These are phyloP conservation scores for Volutella citrinella DNA, from an alignment of 2,329 filamentous ascomycete species.

Conservation along the genomic window DNA sequence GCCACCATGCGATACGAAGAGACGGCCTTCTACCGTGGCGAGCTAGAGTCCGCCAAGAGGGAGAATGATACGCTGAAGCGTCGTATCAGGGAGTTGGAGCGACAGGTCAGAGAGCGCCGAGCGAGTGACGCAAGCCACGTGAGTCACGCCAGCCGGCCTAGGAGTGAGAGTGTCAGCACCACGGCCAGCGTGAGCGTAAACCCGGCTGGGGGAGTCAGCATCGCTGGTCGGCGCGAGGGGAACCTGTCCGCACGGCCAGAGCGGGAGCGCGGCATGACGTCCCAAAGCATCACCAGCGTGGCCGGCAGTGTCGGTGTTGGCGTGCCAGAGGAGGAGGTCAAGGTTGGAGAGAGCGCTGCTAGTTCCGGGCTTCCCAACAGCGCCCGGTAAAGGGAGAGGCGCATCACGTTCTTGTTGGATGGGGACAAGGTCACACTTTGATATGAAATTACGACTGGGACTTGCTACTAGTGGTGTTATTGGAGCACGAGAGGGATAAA, in stretches of 20 bases:
- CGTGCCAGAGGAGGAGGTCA: constrained; percentile 58
- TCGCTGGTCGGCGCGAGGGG: constrained; percentile 44
- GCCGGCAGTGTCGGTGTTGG: constrained; percentile 49
- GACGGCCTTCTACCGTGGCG: constrained; percentile 55
- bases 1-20: constrained; percentile 62
- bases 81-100: constrained; percentile 61
- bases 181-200: constrained; percentile 46
- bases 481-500: too few relatives aligned
- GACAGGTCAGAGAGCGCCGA: constrained; percentile 46
- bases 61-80: constrained; percentile 63
- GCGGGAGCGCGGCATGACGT: constrained; percentile 39
- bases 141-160: constrained; percentile 43
- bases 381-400: too few relatives aligned
- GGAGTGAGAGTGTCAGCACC: constrained; percentile 54
- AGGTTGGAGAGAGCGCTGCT: constrained; percentile 61
- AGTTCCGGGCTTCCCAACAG: constrained; percentile 37
- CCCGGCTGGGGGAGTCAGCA: constrained; percentile 36
- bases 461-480: too few relatives aligned
- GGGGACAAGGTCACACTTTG: too few relatives aligned
- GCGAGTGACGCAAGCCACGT: constrained; percentile 45
- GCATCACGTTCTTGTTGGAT: too few relatives aligned
- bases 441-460: too few relatives aligned
- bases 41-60: constrained; percentile 58
- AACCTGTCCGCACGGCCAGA: constrained; percentile 21
- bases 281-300: constrained; percentile 43